Conservation (phyloP, 495 filamentous ascomycete genomes). For the Bombardia bombarda region DNA sequence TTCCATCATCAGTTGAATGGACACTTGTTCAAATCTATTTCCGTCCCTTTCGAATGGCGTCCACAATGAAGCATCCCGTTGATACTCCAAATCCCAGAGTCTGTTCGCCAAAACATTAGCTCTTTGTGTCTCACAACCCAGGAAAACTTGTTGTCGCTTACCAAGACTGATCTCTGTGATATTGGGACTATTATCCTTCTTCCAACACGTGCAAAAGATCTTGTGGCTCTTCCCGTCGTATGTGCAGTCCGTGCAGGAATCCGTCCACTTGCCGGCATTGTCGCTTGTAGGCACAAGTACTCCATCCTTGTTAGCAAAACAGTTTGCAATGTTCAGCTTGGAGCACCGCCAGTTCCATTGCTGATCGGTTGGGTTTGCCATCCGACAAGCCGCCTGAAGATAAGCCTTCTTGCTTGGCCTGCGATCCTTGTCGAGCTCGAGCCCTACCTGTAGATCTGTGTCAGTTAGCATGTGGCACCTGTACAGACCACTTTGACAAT, state of each 20-base stretch:
- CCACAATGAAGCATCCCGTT: neutral
- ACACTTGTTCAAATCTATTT: neutral
- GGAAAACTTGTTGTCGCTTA: neutral
- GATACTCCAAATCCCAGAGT: constrained; percentile 1
- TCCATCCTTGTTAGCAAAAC: constrained; percentile 2
- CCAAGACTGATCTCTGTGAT: neutral
- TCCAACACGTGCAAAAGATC: constrained; percentile 2
- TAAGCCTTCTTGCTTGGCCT: neutral
- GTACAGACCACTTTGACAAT: too few species aligned
- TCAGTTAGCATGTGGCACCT: too few species aligned
- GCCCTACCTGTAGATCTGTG: neutral
- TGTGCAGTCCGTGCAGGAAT: neutral
- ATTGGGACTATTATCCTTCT: neutral
- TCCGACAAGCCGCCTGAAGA: constrained; percentile 1
- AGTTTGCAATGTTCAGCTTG: neutral
- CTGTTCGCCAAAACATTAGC: neutral
- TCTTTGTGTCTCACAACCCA: too few species aligned
- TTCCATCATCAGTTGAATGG: neutral
- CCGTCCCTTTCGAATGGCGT: neutral
- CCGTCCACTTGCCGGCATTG: constrained; percentile 1
- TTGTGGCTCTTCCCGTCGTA: neutral
- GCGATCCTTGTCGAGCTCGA: neutral
- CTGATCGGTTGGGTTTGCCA: neutral
- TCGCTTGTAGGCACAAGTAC: neutral
- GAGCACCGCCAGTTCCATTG: constrained; percentile 1